Conservation (phyloP, 192 early-diverging fungal species). For the Backusella morwellensis region DNA sequence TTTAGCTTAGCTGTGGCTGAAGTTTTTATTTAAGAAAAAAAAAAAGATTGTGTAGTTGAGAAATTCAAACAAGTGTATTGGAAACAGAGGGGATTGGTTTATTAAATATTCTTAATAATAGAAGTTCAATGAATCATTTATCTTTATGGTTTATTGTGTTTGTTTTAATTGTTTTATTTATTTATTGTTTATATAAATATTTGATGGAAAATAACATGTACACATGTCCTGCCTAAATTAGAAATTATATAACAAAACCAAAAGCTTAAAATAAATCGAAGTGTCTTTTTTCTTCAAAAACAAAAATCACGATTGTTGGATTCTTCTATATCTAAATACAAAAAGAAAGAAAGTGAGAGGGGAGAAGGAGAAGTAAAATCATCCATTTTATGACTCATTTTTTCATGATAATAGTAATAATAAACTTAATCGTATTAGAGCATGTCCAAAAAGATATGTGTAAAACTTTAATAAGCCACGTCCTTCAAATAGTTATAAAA, state of each 20-base stretch:
- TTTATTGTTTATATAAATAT: neutral
- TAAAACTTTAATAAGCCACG: neutral
- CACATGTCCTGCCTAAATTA: neutral
- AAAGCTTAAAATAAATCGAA: neutral
- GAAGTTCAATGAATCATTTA: neutral
- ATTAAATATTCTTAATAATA: neutral
- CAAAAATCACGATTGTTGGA: neutral
- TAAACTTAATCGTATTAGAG: neutral
- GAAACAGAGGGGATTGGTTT: neutral
- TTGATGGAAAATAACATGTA: neutral
- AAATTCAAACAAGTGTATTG: neutral
- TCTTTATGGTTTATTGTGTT: neutral
- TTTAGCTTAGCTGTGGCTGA: neutral
- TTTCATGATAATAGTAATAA: neutral
- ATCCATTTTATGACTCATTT: neutral
- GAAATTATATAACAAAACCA: neutral
- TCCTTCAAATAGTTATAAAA: neutral
- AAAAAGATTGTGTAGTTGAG: neutral
- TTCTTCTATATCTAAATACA: neutral
- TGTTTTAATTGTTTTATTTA: constrained; percentile 6
- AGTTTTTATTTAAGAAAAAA: neutral
- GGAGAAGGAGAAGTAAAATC: neutral
- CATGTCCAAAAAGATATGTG: neutral
- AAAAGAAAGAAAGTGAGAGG: neutral
- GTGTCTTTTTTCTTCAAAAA: neutral